Evolutionary conservation across 768 basidiomycete genomes (phyloP).

Genomic region (Dacryopinax spathularia): DNA sequence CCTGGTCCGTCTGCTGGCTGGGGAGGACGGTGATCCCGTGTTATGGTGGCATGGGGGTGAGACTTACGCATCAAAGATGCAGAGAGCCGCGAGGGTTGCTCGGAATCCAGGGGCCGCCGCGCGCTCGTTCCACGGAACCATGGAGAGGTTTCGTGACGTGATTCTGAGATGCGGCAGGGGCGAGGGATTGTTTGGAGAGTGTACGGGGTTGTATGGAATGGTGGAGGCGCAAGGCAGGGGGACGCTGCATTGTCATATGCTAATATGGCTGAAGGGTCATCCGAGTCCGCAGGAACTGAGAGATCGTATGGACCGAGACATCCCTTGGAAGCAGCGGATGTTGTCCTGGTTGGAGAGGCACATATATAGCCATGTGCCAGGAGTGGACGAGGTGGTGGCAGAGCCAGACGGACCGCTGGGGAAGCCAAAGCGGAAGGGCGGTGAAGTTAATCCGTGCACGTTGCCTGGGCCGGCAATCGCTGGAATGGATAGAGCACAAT

Average conservation of each 20-base stretch:
- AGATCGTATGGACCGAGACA: constrained; percentile 10
- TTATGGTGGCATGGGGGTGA: constrained; percentile 16
- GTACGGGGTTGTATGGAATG: constrained; percentile 29
- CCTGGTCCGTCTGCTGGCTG: constrained; percentile 28
- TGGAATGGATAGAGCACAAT: not conserved
- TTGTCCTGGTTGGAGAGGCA: constrained; percentile 20
- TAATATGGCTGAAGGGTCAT: constrained; percentile 28
- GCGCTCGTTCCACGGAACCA: constrained; percentile 31
- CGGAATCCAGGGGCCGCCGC: constrained; percentile 29
- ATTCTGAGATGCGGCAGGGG: constrained; percentile 19
- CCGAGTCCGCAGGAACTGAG: constrained; percentile 23
- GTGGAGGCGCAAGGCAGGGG: constrained; percentile 31
- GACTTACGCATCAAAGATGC: constrained; percentile 18
- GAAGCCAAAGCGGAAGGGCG: constrained; percentile 7
- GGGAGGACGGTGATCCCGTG: constrained; percentile 26
- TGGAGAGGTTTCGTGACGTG: constrained; percentile 24
- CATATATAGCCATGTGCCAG: constrained; percentile 18
- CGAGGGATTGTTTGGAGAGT: constrained; percentile 24
- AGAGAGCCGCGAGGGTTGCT: constrained; percentile 27
- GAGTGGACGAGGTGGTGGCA: not conserved
- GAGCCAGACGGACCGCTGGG: not conserved
- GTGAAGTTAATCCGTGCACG: constrained; percentile 10
- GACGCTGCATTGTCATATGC: constrained; percentile 30
- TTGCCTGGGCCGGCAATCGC: constrained; percentile 5
- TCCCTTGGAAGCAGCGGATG: constrained; percentile 14